Percentiles rank a stretch among this genome's conserved stretches.
Evolutionary conservation across 331 rosid species (phyloP).

Genomic region (Quercus tomentella): DNA sequence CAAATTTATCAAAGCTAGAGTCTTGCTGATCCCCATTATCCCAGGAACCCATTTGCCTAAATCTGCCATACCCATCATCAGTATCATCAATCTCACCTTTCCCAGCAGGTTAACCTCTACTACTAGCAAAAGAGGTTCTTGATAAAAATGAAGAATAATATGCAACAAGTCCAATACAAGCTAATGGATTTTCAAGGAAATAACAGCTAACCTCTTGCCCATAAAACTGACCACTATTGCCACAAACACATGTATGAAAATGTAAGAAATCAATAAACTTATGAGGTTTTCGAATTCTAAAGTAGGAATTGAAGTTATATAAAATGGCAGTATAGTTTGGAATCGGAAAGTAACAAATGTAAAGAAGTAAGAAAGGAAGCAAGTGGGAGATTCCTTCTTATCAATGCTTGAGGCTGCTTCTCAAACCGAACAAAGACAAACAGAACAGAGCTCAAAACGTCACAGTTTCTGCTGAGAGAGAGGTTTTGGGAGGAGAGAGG

Average conservation of each 20-base stretch:
- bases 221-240: constrained; percentile 14
- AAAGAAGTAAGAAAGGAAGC: background rate
- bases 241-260: constrained; percentile 6
- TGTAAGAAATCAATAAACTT: background rate
- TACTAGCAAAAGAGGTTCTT: constrained; percentile 16
- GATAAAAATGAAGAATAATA: constrained; percentile 30
- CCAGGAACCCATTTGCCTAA: constrained; percentile 31
- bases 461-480: too few species aligned
- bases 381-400: background rate
- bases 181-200: constrained; percentile 18
- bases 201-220: constrained; percentile 14
- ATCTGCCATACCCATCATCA: constrained; percentile 17
- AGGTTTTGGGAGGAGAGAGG: too few species aligned
- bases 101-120: constrained; percentile 18
- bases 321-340: background rate
- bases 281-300: background rate
- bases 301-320: background rate
- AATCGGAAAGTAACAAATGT: too few species aligned
- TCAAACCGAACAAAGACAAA: too few species aligned
- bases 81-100: constrained; percentile 11
- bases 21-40: constrained; percentile 18
- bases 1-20: constrained; percentile 4
- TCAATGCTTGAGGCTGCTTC: too few species aligned
- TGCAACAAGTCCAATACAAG: background rate
- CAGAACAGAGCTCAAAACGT: too few species aligned